phyloP scores from a whole-genome alignment of 352 stramenopile genomes.

The Phytophthora ohioensis region DNA sequence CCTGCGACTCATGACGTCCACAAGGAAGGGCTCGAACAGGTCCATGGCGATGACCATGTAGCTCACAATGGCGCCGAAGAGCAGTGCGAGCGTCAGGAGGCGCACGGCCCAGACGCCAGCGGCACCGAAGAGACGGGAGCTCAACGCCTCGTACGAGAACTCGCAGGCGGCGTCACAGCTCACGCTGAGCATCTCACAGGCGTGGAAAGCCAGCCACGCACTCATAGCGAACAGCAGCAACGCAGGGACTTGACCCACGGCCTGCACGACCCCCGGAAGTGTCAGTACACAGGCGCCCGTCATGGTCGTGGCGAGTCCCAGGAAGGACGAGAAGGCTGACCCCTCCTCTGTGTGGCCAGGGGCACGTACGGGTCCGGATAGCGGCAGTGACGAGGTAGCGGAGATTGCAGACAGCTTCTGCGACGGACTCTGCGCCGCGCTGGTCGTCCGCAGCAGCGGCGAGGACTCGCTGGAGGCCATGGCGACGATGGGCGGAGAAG shows the following conservation, averaged over 20 bases:
- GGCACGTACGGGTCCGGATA: not conserved
- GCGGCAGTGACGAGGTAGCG: conserved; percentile 2
- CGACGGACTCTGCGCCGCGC: conserved; percentile 29
- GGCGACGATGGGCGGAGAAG: not conserved
- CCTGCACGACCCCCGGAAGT: conserved; percentile 71
- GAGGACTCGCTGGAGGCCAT: conserved; percentile 45
- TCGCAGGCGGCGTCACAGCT: conserved; percentile 68
- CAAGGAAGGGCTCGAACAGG: conserved; percentile 82
- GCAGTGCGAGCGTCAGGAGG: conserved; percentile 73
- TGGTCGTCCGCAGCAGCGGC: conserved; percentile 47
- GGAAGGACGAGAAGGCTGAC: conserved; percentile 75
- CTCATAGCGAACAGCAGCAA: conserved; percentile 64
- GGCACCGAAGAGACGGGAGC: conserved; percentile 75
- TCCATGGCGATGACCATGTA: conserved; percentile 91
- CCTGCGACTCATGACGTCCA: conserved; percentile 59
- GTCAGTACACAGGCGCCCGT: conserved; percentile 84
- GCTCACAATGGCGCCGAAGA: conserved; percentile 84
- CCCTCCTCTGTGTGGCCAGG: conserved; percentile 55
- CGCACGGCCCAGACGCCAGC: conserved; percentile 78
- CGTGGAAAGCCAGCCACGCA: conserved; percentile 70
- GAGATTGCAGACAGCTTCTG: conserved; percentile 20
- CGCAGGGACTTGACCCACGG: conserved; percentile 58
- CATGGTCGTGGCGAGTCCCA: conserved; percentile 86
- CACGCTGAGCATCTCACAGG: conserved; percentile 78
- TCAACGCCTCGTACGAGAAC: conserved; percentile 86